phyloP scores from a whole-genome alignment of 2,329 filamentous ascomycete genomes.

The Claviceps sp. region DNA sequence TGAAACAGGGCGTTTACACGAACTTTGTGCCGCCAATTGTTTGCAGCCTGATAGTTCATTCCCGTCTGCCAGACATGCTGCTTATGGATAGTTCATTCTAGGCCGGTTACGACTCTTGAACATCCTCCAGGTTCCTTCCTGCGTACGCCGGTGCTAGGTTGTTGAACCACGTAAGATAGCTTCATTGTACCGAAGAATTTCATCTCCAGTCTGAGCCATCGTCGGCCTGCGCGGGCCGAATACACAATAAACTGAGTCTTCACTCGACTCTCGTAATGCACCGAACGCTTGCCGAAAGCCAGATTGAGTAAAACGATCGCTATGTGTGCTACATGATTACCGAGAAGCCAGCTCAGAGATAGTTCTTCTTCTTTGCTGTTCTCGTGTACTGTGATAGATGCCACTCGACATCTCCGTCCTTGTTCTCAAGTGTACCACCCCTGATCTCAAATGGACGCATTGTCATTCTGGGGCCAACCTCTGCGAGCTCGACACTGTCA shows the following conservation, averaged over 20 bases:
- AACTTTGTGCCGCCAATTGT: not conserved
- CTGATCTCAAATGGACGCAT: conserved; percentile 92
- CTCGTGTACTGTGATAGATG: conserved; percentile 89
- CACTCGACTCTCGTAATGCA: too few species aligned
- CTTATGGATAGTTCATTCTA: not conserved
- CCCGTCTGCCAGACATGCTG: not conserved
- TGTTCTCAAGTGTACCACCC: conserved; percentile 81
- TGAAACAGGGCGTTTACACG: not conserved
- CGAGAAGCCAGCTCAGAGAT: not conserved
- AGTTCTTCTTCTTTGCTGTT: conserved; percentile 78
- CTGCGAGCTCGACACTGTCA: conserved; percentile 74
- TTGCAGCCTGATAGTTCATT: not conserved
- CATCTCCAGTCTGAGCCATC: not conserved
- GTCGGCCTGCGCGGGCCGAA: not conserved
- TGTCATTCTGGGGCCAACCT: conserved; percentile 92
- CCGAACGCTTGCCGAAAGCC: too few species aligned
- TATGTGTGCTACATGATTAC: not conserved
- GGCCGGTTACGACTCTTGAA: not conserved
- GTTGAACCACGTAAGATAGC: not conserved
- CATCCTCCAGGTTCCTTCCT: not conserved
- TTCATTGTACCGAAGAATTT: not conserved
- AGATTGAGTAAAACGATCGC: not conserved
- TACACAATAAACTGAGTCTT: too few species aligned
- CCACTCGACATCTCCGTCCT: conserved; percentile 94
- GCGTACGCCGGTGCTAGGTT: not conserved